A percentile compares a stretch with the other conserved stretches of the same genome.
These are phyloP conservation scores for Yamadazyma aaseri DNA, from an alignment of 1,139 yeast species.

Conservation along the genomic window DNA sequence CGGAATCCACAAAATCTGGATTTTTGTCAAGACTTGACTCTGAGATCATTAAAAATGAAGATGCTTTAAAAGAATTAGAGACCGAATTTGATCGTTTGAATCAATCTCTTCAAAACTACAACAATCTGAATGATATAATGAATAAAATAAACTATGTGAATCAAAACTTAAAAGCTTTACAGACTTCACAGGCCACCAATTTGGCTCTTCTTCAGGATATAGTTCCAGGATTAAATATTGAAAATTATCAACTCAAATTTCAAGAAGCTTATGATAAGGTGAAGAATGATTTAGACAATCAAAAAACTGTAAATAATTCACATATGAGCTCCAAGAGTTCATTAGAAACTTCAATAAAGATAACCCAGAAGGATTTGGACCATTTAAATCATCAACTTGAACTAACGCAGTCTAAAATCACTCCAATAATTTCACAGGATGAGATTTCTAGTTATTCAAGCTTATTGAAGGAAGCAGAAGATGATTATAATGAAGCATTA, in stretches of 20 bases:
- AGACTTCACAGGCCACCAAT: constrained; percentile 12
- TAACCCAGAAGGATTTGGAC: constrained; percentile 12
- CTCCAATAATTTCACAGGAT: constrained; percentile 36
- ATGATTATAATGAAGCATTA: constrained; percentile 55
- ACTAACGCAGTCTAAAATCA: constrained; percentile 20
- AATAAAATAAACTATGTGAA: constrained; percentile 48
- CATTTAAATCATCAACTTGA: constrained; percentile 16
- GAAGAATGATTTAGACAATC: constrained; percentile 10
- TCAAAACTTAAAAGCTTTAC: constrained; percentile 9
- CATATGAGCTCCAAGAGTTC: constrained; percentile 15
- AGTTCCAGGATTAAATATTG: constrained; percentile 22
- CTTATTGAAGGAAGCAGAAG: constrained; percentile 55
- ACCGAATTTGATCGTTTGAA: constrained; percentile 54
- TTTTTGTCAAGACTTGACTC: constrained; percentile 29
- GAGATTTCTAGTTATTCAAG: constrained; percentile 51
- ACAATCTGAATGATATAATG: constrained; percentile 57
- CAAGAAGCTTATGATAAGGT: constrained; percentile 13
- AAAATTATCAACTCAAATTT: constrained; percentile 21
- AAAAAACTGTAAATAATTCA: constrained; percentile 12
- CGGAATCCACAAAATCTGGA: constrained; percentile 24
- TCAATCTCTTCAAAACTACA: constrained; percentile 48
- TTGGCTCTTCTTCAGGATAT: constrained; percentile 10
- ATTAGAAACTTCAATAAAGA: constrained; percentile 13
- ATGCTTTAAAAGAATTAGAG: constrained; percentile 44
- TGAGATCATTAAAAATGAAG: constrained; percentile 40